Percentiles rank a stretch among this genome's conserved stretches.
Evolutionary conservation across 257 asterid species (phyloP).

Genomic region (Plectranthus barbatus): DNA sequence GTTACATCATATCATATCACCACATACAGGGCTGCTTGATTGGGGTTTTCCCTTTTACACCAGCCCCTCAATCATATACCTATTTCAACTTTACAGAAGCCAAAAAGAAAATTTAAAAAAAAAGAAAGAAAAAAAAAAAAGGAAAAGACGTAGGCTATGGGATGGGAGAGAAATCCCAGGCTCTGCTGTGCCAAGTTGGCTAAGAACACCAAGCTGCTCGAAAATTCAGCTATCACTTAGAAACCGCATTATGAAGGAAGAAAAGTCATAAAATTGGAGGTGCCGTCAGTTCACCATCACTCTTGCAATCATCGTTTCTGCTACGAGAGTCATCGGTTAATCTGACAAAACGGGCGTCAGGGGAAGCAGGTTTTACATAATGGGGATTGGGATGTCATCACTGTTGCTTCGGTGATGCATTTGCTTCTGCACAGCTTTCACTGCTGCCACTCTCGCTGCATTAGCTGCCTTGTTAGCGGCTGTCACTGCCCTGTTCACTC

Average conservation of each 20-base stretch:
- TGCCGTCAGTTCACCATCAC: neutral
- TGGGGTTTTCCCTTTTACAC: constrained; percentile 42
- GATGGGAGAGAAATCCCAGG: constrained; percentile 18
- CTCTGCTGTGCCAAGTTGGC: constrained; percentile 21
- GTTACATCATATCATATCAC: constrained; percentile 25
- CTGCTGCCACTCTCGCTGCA: constrained; percentile 87
- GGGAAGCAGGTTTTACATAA: constrained; percentile 7
- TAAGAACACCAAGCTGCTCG: constrained; percentile 27
- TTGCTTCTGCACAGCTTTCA: constrained; percentile 77
- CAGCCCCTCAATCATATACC: constrained; percentile 34
- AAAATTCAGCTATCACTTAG: constrained; percentile 27
- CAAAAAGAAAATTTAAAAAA: neutral
- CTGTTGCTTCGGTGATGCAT: constrained; percentile 61
- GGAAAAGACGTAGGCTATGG: neutral
- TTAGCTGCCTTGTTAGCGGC: constrained; percentile 75
- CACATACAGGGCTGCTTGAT: constrained; percentile 37
- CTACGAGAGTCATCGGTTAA: neutral
- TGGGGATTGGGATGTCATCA: constrained; percentile 50
- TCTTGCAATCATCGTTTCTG: neutral
- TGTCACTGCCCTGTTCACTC: constrained; percentile 70
- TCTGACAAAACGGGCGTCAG: neutral
- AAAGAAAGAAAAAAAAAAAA: neutral
- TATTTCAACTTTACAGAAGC: constrained; percentile 42
- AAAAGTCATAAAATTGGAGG: constrained; percentile 18
- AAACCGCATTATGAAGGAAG: constrained; percentile 10